phyloP scores from a whole-genome alignment of 768 basidiomycete genomes.

The Lactifluus piperatus region DNA sequence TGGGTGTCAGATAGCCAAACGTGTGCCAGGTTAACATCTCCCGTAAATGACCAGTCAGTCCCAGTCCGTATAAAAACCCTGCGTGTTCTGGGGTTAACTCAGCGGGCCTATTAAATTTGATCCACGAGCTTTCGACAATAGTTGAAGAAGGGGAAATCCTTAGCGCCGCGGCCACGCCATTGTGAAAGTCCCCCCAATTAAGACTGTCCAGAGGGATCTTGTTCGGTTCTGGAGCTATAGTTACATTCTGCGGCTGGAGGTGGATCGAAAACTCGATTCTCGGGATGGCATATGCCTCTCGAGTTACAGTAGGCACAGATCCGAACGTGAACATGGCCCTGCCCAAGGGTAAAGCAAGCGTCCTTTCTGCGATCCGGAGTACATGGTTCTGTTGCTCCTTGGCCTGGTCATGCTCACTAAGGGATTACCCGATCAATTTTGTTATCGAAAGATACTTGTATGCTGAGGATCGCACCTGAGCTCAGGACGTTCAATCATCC shows the following conservation, averaged over 20 bases:
- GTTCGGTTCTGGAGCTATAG: constrained; percentile 56
- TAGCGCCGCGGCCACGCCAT: constrained; percentile 88
- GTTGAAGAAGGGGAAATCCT: constrained; percentile 67
- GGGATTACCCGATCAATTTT: background rate
- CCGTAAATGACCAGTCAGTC: constrained; percentile 83
- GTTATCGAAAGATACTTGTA: background rate
- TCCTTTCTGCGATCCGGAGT: constrained; percentile 74
- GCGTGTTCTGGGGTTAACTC: constrained; percentile 91
- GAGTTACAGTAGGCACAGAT: constrained; percentile 62
- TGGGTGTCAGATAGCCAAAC: constrained; percentile 89
- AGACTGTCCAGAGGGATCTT: constrained; percentile 65
- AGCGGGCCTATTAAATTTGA: constrained; percentile 88
- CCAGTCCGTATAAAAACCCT: constrained; percentile 91
- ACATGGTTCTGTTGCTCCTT: constrained; percentile 81
- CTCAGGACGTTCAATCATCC: constrained; percentile 57
- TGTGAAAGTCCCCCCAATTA: constrained; percentile 96
- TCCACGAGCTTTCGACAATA: constrained; percentile 89
- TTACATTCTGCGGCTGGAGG: constrained; percentile 62
- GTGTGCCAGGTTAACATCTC: constrained; percentile 93
- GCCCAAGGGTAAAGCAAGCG: constrained; percentile 84
- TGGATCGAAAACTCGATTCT: constrained; percentile 71
- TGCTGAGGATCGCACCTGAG: constrained; percentile 42
- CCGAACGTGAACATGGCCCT: constrained; percentile 90
- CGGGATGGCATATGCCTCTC: constrained; percentile 72
- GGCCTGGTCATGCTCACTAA: constrained; percentile 79